phyloP scores from a whole-genome alignment of 129 eudicot species.

The Daucus carota region DNA sequence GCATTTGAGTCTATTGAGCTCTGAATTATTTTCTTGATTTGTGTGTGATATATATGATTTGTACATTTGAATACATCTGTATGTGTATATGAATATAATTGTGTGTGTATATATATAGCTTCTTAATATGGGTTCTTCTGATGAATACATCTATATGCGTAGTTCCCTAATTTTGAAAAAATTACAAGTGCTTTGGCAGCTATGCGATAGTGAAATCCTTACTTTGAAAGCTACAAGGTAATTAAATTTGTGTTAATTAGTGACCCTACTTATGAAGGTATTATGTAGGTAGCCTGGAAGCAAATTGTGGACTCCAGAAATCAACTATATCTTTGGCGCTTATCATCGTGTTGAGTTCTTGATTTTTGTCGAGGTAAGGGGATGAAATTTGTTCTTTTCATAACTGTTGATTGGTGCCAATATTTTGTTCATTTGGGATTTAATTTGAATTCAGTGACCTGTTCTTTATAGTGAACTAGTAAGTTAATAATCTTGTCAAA shows the following conservation, averaged over 20 bases:
- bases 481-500: no score
- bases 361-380: background rate
- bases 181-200: background rate
- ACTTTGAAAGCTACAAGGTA: background rate
- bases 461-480: no score
- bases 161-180: background rate
- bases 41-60: background rate
- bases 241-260: background rate
- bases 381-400: background rate
- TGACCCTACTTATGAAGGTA: background rate
- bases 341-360: background rate
- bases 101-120: background rate
- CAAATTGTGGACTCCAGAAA: background rate
- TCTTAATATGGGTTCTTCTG: background rate
- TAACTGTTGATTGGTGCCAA: background rate
- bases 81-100: no score
- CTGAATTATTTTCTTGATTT: background rate
- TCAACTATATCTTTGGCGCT: background rate
- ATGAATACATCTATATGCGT: background rate
- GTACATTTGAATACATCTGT: background rate
- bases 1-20: background rate
- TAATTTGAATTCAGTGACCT: background rate
- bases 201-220: background rate
- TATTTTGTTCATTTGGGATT: background rate
- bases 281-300: background rate